A percentile compares a stretch with the other conserved stretches of the same genome.
These are phyloP conservation scores for Biscutella auriculata DNA, from an alignment of 441 rosid genomes.

Conservation along the genomic window DNA sequence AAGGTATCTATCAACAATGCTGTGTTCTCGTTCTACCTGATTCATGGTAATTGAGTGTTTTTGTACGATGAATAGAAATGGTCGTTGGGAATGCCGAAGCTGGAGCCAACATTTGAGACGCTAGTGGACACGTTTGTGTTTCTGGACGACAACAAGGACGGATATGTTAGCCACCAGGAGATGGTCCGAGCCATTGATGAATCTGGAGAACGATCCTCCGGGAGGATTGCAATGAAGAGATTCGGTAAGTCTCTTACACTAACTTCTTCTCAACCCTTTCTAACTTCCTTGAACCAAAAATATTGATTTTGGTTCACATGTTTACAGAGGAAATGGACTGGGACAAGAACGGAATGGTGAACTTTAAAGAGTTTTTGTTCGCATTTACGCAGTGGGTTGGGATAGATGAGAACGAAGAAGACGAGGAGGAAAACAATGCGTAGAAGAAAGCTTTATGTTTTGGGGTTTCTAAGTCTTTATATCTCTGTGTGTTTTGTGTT, in stretches of 20 bases:
- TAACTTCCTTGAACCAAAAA: background rate
- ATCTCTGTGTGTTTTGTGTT: slow-evolving; percentile 15
- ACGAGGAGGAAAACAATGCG: slow-evolving; percentile 35
- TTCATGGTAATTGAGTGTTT: background rate
- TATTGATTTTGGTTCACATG: background rate
- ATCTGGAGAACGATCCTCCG: slow-evolving; percentile 79
- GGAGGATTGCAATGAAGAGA: slow-evolving; percentile 83
- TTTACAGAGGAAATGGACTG: slow-evolving; percentile 93
- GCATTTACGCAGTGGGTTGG: slow-evolving; percentile 88
- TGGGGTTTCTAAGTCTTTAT: background rate
- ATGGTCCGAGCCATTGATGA: slow-evolving; percentile 78
- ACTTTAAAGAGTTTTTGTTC: slow-evolving; percentile 82
- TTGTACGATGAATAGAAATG: slow-evolving; percentile 27
- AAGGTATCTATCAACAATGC: no score
- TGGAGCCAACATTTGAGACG: slow-evolving; percentile 77
- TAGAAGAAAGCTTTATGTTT: slow-evolving; percentile 1
- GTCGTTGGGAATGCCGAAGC: slow-evolving; percentile 51
- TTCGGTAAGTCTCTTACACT: slow-evolving; percentile 45
- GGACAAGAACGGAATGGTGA: slow-evolving; percentile 81
- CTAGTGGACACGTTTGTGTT: slow-evolving; percentile 78
- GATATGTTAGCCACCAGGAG: slow-evolving; percentile 77
- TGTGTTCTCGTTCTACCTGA: no score
- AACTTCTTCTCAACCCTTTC: background rate
- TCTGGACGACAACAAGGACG: slow-evolving; percentile 84
- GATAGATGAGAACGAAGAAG: slow-evolving; percentile 53